Conservation (phyloP, 2,329 filamentous ascomycete species). For the Pseudogymnoascus sp. region DNA sequence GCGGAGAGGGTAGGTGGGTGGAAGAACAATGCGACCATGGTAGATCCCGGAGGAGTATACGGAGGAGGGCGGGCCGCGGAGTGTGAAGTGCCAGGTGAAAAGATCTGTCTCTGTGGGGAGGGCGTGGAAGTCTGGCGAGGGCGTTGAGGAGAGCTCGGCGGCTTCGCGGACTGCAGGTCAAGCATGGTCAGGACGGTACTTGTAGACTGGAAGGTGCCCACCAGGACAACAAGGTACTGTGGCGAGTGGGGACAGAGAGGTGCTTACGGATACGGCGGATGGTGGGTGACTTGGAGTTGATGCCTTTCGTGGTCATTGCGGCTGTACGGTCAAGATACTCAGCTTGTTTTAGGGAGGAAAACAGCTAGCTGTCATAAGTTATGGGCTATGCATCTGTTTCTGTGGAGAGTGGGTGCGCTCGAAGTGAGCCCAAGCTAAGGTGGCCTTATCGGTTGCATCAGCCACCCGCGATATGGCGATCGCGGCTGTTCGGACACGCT, state of each 20-base stretch:
- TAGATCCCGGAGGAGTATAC: constrained; percentile 74
- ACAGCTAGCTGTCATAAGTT: neutral
- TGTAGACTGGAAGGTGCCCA: constrained; percentile 29
- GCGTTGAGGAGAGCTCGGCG: constrained; percentile 70
- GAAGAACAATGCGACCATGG: constrained; percentile 89
- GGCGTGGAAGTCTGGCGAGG: constrained; percentile 80
- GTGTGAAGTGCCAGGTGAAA: constrained; percentile 98
- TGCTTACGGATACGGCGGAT: constrained; percentile 72
- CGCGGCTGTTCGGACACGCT: neutral
- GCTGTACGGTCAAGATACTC: constrained; percentile 1
- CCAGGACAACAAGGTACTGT: neutral
- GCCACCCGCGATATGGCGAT: neutral
- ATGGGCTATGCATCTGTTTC: neutral
- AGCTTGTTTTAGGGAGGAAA: neutral
- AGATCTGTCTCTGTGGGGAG: constrained; percentile 72
- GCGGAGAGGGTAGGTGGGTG: constrained; percentile 80
- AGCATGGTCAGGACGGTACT: neutral
- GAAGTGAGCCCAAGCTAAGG: neutral
- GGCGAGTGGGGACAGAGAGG: constrained; percentile 15
- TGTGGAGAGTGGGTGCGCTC: neutral
- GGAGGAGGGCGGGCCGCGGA: constrained; percentile 81
- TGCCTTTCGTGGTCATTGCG: constrained; percentile 1
- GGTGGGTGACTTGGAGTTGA: constrained; percentile 74
- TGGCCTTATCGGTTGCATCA: constrained; percentile 5
- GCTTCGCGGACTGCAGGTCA: constrained; percentile 70